phyloP scores from a whole-genome alignment of 352 stramenopile species.

The Globisporangium barbulae region DNA sequence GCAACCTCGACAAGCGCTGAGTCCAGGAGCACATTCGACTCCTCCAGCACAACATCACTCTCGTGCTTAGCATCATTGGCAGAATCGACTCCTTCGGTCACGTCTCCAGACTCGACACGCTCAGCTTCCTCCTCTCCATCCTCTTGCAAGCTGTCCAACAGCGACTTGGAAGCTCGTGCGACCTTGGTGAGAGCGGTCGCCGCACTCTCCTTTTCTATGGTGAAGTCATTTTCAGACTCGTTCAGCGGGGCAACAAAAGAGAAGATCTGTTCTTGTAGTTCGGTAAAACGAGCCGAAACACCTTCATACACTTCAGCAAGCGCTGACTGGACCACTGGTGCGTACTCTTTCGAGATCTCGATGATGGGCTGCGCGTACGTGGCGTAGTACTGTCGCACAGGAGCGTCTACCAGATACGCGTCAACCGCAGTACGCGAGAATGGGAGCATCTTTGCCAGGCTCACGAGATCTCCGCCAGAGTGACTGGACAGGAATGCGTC shows the following conservation, averaged over 20 bases:
- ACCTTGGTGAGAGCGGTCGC: constrained; percentile 24
- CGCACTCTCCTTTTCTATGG: constrained; percentile 11
- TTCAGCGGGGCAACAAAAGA: not conserved
- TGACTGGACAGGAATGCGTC: constrained; percentile 24
- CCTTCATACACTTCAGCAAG: constrained; percentile 15
- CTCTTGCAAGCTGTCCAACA: constrained; percentile 11
- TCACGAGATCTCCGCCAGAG: constrained; percentile 21
- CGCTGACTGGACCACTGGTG: constrained; percentile 27
- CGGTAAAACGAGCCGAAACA: not conserved
- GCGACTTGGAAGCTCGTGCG: constrained; percentile 34
- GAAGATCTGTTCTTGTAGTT: not conserved
- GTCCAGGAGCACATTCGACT: not conserved
- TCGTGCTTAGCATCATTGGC: not conserved
- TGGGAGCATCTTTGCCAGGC: constrained; percentile 31
- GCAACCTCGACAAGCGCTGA: constrained; percentile 7
- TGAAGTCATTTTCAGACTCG: not conserved
- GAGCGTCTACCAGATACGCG: constrained; percentile 1
- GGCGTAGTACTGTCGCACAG: constrained; percentile 29
- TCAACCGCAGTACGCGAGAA: constrained; percentile 27
- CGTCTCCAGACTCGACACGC: not conserved
- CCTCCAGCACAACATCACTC: not conserved
- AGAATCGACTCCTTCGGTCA: not conserved
- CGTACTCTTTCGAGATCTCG: constrained; percentile 25
- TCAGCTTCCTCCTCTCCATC: not conserved
- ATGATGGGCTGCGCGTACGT: constrained; percentile 37